phyloP scores from a whole-genome alignment of 768 basidiomycete genomes.

The Tylopilus balloui region DNA sequence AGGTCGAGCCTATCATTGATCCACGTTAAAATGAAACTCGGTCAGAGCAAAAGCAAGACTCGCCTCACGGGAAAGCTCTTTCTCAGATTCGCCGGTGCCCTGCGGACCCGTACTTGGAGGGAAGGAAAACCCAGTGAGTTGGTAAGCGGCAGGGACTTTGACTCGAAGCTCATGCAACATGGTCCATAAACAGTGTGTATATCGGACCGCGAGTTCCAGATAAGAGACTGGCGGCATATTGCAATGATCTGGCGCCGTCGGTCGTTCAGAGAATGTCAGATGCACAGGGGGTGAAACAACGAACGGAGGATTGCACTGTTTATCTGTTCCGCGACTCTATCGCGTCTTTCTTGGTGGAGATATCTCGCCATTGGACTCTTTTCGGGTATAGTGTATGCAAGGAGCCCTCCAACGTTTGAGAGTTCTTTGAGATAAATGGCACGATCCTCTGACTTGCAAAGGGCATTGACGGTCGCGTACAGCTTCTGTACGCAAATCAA shows the following conservation, averaged over 20 bases:
- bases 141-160: constrained; percentile 38
- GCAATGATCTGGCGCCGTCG: constrained; percentile 41
- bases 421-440: constrained; percentile 66
- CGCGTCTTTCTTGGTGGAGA: constrained; percentile 69
- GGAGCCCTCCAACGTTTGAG: constrained; percentile 64
- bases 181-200: constrained; percentile 60
- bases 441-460: constrained; percentile 54
- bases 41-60: not conserved
- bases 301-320: constrained; percentile 80
- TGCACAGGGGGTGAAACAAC: constrained; percentile 25
- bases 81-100: constrained; percentile 27
- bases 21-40: not conserved
- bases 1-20: constrained; percentile 36
- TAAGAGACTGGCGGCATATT: constrained; percentile 52
- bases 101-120: constrained; percentile 35
- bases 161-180: constrained; percentile 47
- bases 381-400: constrained; percentile 83
- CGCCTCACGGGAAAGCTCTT: constrained; percentile 37
- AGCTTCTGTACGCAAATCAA: constrained; percentile 63
- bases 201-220: constrained; percentile 60
- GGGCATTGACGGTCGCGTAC: constrained; percentile 52
- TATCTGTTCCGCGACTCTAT: constrained; percentile 82
- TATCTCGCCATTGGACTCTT: constrained; percentile 72
- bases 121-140: constrained; percentile 42
- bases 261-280: constrained; percentile 2